These are phyloP conservation scores for Xylaria digitata DNA, from an alignment of 2,329 filamentous ascomycete species.

Conservation along the genomic window DNA sequence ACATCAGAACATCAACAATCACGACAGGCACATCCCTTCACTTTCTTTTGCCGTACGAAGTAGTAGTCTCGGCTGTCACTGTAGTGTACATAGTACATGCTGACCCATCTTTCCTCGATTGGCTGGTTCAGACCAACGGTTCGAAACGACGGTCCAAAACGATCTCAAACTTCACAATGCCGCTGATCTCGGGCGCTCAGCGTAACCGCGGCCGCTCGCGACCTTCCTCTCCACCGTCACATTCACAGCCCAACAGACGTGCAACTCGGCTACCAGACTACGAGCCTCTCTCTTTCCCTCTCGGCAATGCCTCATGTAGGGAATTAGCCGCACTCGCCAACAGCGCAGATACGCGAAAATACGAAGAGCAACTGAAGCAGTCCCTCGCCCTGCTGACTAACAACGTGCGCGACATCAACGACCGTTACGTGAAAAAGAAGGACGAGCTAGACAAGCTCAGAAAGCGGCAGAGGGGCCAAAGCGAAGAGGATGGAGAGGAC, in stretches of 20 bases:
- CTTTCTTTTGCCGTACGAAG: neutral
- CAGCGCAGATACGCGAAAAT: slow-evolving; percentile 55
- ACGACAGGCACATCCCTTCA: neutral
- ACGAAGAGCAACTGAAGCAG: slow-evolving; percentile 60
- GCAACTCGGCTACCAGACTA: slow-evolving; percentile 60
- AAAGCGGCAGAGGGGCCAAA: slow-evolving; percentile 36
- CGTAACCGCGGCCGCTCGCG: slow-evolving; percentile 31
- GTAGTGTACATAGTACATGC: neutral
- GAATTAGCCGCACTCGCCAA: slow-evolving; percentile 58
- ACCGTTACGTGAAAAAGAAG: slow-evolving; percentile 54
- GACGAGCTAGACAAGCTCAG: slow-evolving; percentile 50
- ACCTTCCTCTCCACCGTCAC: slow-evolving; percentile 26
- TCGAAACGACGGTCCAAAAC: neutral
- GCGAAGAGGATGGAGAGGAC: slow-evolving; percentile 47
- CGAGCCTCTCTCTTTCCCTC: slow-evolving; percentile 60
- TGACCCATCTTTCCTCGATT: neutral
- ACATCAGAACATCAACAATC: neutral
- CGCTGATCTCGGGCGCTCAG: slow-evolving; percentile 33
- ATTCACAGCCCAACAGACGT: slow-evolving; percentile 24
- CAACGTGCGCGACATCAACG: slow-evolving; percentile 63
- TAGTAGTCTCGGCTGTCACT: neutral
- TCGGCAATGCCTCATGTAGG: slow-evolving; percentile 54
- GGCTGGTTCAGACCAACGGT: neutral
- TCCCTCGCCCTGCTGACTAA: slow-evolving; percentile 58
- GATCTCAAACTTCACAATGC: slow-evolving; percentile 23